Evolutionary conservation across 768 basidiomycete genomes (phyloP), one percentile per base, ranked within the genome.

Genomic region (Mycena indigotica): DNA sequence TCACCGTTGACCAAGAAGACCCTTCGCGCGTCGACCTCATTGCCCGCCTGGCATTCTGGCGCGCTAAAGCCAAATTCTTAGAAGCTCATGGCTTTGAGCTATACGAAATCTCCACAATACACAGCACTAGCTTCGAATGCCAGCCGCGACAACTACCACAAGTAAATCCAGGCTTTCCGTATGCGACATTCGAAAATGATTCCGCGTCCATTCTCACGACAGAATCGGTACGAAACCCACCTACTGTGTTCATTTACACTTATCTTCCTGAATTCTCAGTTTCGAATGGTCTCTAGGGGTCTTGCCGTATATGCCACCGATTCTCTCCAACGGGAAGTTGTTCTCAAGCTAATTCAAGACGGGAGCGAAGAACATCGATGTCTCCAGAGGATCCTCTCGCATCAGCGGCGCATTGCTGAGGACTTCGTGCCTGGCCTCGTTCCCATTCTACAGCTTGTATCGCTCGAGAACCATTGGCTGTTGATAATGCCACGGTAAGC

Each of bases 401-500:
- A 25, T 15, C 46, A 48, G 28, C 13, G 6, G 24, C 4, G 19
- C 46, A 16, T 8, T 23, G 5, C 12, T 8, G 46, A 48, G 24
- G 23, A 21, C 23, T 24, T 10, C 25, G 28, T 48, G 13, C 46
- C 46, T 13, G 46, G 46, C 6, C 25, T 48, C 19, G 46, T 74
- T 16, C 70, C 72, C 1, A 55, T 70, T 3, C 41, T 69, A 0
- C 67, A 72, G 17, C n/a, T 73, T 4, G 49, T 73, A 1, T 50
- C 61, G 0, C 46, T 46, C n/a, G 56, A 59, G n/a, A 69, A 64
- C 12, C 62, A 61, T 21, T 44, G 41, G 41, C 15, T 44, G 8
- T 13, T 29, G 8, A 66, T 74, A 13, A 72, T 69, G 67, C 73
- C 73, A 5, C 66, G 71, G 64, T 63, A 29, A 4, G 56, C 21